These are phyloP conservation scores for Umbelopsis isabellina DNA, from an alignment of 192 early-diverging fungal genomes.

Conservation along the genomic window DNA sequence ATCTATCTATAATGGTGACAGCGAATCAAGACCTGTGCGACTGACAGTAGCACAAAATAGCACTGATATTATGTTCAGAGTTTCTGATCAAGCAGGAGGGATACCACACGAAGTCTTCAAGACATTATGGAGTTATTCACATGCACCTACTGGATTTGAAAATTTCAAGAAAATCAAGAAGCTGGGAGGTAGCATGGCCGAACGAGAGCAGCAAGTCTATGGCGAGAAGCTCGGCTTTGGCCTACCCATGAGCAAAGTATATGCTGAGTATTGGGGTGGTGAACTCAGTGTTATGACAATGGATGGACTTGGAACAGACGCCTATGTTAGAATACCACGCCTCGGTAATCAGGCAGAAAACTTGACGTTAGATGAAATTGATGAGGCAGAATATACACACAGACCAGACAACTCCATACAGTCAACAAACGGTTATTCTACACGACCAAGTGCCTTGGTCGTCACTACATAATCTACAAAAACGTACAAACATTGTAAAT, in stretches of 20 bases:
- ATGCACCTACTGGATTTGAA: constrained; percentile 50
- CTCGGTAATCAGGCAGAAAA: constrained; percentile 74
- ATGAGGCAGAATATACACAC: constrained; percentile 16
- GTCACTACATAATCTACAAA: constrained; percentile 1
- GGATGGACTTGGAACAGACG: constrained; percentile 91
- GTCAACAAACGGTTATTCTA: constrained; percentile 14
- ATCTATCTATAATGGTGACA: constrained; percentile 47
- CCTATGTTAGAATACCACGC: constrained; percentile 82
- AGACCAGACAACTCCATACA: not conserved
- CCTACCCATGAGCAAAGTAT: constrained; percentile 90
- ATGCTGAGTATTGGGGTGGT: constrained; percentile 97
- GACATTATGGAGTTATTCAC: constrained; percentile 82
- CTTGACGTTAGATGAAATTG: constrained; percentile 24
- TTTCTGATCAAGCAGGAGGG: constrained; percentile 94
- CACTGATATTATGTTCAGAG: constrained; percentile 84
- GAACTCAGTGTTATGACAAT: constrained; percentile 77
- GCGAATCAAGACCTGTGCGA: constrained; percentile 72
- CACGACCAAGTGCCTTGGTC: constrained; percentile 4
- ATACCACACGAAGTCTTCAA: constrained; percentile 65
- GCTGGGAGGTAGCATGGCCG: constrained; percentile 74
- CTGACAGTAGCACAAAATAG: constrained; percentile 81
- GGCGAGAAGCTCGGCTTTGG: constrained; percentile 80
- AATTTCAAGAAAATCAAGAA: constrained; percentile 78
- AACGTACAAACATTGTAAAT: constrained; percentile 7
- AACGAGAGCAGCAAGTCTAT: constrained; percentile 26